phyloP scores from a whole-genome alignment of 768 basidiomycete species.

The Trametes sanguinea region DNA sequence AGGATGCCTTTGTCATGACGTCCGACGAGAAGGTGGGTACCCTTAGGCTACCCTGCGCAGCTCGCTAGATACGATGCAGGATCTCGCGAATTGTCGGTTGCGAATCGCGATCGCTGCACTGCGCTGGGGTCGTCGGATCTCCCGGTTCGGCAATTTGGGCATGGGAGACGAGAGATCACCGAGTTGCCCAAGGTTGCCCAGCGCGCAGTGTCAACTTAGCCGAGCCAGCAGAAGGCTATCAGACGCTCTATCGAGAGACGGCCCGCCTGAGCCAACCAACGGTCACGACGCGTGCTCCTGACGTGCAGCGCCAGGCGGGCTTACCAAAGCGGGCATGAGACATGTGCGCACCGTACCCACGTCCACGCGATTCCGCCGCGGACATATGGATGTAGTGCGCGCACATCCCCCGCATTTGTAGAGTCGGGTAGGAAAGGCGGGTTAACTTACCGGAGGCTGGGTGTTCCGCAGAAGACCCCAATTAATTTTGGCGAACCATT shows the following conservation, averaged over 20 bases:
- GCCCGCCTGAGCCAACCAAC: constrained; percentile 14
- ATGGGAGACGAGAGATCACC: constrained; percentile 18
- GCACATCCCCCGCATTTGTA: background rate
- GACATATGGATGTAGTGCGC: constrained; percentile 9
- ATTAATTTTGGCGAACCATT: constrained; percentile 95
- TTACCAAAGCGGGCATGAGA: constrained; percentile 7
- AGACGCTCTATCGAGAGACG: constrained; percentile 13
- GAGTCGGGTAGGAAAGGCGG: constrained; percentile 1
- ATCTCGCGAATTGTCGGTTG: constrained; percentile 7
- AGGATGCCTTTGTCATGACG: constrained; percentile 7
- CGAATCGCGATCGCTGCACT: constrained; percentile 13
- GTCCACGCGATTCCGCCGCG: constrained; percentile 14
- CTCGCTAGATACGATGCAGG: constrained; percentile 7
- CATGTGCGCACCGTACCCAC: constrained; percentile 18
- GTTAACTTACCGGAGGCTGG: constrained; percentile 79
- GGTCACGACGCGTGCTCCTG: constrained; percentile 6
- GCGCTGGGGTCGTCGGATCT: constrained; percentile 17
- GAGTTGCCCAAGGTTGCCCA: constrained; percentile 21
- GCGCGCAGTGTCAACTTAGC: constrained; percentile 8
- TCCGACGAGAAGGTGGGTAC: background rate
- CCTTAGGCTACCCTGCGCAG: constrained; percentile 7
- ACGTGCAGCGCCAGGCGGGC: constrained; percentile 4
- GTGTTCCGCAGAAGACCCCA: constrained; percentile 95
- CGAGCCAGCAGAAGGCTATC: constrained; percentile 19
- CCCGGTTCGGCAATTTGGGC: constrained; percentile 5